phyloP scores from a whole-genome alignment of 106 monocot species.

The Posidonia australis region DNA sequence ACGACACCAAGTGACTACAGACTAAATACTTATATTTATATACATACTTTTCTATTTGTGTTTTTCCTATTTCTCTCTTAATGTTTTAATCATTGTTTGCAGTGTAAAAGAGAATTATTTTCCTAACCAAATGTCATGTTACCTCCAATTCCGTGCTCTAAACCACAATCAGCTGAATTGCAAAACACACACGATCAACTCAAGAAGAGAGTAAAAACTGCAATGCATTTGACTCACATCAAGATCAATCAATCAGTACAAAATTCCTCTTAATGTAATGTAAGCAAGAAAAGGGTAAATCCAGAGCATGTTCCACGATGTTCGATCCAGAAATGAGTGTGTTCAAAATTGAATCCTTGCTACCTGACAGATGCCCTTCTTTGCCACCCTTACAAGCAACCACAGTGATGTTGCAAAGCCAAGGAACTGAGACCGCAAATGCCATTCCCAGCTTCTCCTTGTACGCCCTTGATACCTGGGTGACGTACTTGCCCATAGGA shows the following conservation, averaged over 20 bases:
- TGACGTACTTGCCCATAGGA: constrained; percentile 66
- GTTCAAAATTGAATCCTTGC: constrained; percentile 25
- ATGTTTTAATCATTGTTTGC: too few relatives aligned
- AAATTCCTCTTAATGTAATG: constrained; percentile 67
- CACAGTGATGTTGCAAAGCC: constrained; percentile 84
- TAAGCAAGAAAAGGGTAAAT: constrained; percentile 70
- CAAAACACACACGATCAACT: too few relatives aligned
- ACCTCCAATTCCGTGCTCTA: too few relatives aligned
- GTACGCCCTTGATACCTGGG: constrained; percentile 61
- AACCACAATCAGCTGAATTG: too few relatives aligned
- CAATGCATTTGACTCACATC: too few relatives aligned
- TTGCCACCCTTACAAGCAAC: constrained; percentile 41
- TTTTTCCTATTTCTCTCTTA: too few relatives aligned
- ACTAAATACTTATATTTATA: too few relatives aligned
- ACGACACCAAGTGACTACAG: too few relatives aligned
- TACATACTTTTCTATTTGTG: too few relatives aligned
- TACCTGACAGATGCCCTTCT: background rate
- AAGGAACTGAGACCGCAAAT: constrained; percentile 64
- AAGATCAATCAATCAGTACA: constrained; percentile 34
- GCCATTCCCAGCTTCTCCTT: constrained; percentile 61
- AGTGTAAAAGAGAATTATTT: too few relatives aligned
- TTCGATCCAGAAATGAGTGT: constrained; percentile 33
- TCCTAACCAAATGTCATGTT: too few relatives aligned
- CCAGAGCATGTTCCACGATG: constrained; percentile 44
- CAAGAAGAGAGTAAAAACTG: too few relatives aligned